phyloP scores from a whole-genome alignment of 1,139 yeast genomes.

The Lodderomyces theae region DNA sequence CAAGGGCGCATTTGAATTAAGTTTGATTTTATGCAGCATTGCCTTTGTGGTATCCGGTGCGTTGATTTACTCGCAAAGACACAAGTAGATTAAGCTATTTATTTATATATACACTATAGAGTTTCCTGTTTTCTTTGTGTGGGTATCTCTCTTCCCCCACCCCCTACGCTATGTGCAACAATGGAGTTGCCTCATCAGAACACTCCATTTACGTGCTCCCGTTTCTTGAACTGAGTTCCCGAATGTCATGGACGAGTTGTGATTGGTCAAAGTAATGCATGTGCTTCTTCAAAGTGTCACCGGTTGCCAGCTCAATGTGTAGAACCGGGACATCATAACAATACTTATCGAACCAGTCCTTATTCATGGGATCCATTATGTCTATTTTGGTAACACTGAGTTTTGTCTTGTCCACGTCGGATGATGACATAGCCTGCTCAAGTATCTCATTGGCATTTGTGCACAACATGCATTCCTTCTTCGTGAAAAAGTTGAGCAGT shows the following conservation, averaged over 20 bases:
- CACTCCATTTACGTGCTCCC: background rate
- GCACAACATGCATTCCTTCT: slow-evolving; percentile 78
- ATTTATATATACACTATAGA: background rate
- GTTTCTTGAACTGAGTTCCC: background rate
- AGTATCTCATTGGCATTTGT: slow-evolving; percentile 63
- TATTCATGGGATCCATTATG: slow-evolving; percentile 65
- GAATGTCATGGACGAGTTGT: background rate
- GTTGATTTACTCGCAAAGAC: slow-evolving; percentile 28
- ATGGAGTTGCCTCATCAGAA: too few relatives aligned
- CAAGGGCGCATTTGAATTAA: slow-evolving; percentile 31
- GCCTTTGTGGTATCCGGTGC: slow-evolving; percentile 21
- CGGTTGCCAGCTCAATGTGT: slow-evolving; percentile 55
- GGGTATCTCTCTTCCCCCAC: too few relatives aligned
- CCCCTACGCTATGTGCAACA: too few relatives aligned
- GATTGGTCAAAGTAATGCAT: slow-evolving; percentile 69
- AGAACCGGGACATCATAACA: slow-evolving; percentile 90
- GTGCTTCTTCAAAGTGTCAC: slow-evolving; percentile 49
- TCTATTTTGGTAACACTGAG: slow-evolving; percentile 53
- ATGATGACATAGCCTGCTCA: slow-evolving; percentile 27
- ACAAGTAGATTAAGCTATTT: slow-evolving; percentile 9
- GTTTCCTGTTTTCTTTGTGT: too few relatives aligned
- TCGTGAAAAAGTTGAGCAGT: slow-evolving; percentile 64
- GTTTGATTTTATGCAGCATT: slow-evolving; percentile 26
- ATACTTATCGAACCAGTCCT: slow-evolving; percentile 75
- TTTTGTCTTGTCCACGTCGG: slow-evolving; percentile 17